A percentile compares a stretch with the other conserved stretches of the same genome.
phyloP scores from a whole-genome alignment of 441 rosid species.

The Lepidium campestre region DNA sequence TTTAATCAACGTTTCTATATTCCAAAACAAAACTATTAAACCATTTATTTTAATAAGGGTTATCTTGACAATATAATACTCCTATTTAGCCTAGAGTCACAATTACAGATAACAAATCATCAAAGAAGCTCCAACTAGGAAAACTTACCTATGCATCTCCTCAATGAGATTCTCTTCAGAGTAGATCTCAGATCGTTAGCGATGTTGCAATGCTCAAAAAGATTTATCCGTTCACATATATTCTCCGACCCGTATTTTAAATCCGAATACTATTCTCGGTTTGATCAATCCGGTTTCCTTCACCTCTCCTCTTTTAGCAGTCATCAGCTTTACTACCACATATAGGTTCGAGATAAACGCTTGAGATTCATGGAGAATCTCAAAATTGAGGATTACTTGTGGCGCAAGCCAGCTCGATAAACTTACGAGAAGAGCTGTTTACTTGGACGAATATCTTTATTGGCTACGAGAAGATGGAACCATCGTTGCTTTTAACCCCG shows the following conservation, averaged over 20 bases:
- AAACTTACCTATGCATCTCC: neutral
- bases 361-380: neutral
- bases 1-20: too few relatives aligned
- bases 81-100: too few relatives aligned
- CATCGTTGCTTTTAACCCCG: neutral
- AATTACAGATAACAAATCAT: too few relatives aligned
- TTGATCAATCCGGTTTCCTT: neutral
- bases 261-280: neutral
- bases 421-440: neutral
- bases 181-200: neutral
- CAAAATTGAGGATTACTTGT: neutral
- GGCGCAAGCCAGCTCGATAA: neutral
- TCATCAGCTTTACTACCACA: neutral
- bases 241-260: neutral
- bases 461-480: slow-evolving; percentile 12
- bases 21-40: too few relatives aligned
- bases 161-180: neutral
- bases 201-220: neutral
- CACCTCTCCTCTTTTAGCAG: neutral
- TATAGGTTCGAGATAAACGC: neutral
- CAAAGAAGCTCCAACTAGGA: neutral
- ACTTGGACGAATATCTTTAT: neutral
- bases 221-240: neutral
- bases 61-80: too few relatives aligned
- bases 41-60: too few relatives aligned